A percentile compares a stretch with the other conserved stretches of the same genome.
Conservation (phyloP, 106 monocot species). For the Narthecium ossifragum region DNA sequence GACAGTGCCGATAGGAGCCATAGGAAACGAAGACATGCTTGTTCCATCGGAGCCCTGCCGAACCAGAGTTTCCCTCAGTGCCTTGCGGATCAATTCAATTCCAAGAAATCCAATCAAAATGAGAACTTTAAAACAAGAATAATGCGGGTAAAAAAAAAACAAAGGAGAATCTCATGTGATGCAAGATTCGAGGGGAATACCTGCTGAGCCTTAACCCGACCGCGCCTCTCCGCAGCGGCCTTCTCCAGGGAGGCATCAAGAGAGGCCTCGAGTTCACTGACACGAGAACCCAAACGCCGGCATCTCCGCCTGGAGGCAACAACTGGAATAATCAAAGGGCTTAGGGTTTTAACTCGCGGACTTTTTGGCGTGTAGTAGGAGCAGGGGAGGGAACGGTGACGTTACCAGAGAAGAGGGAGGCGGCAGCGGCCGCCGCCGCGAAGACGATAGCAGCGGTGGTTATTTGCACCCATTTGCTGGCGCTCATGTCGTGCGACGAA, state of each 20-base stretch:
- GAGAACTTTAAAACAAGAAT: too few relatives aligned
- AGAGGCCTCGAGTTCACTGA: constrained; percentile 61
- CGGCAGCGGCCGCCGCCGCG: neutral
- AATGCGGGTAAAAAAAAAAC: neutral
- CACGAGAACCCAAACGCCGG: constrained; percentile 23
- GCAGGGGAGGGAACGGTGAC: constrained; percentile 15
- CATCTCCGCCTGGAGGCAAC: constrained; percentile 22
- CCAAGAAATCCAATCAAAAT: neutral
- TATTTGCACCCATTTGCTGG: too few relatives aligned
- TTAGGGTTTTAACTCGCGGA: constrained; percentile 2
- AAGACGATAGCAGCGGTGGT: too few relatives aligned
- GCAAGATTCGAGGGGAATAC: constrained; percentile 9
- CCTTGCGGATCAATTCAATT: constrained; percentile 46
- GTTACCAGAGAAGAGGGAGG: neutral
- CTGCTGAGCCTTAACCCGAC: constrained; percentile 77
- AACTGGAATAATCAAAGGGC: constrained; percentile 20
- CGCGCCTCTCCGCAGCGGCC: constrained; percentile 67
- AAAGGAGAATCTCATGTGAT: too few relatives aligned
- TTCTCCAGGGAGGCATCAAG: constrained; percentile 44
- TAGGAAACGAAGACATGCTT: constrained; percentile 27
- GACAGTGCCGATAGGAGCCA: constrained; percentile 69
- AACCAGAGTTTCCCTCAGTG: constrained; percentile 49
- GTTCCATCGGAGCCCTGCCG: constrained; percentile 15
- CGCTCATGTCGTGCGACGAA: too few relatives aligned
- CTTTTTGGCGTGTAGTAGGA: neutral